Evolutionary conservation across 768 basidiomycete genomes (phyloP).

Genomic region (Amanita phalloides): DNA sequence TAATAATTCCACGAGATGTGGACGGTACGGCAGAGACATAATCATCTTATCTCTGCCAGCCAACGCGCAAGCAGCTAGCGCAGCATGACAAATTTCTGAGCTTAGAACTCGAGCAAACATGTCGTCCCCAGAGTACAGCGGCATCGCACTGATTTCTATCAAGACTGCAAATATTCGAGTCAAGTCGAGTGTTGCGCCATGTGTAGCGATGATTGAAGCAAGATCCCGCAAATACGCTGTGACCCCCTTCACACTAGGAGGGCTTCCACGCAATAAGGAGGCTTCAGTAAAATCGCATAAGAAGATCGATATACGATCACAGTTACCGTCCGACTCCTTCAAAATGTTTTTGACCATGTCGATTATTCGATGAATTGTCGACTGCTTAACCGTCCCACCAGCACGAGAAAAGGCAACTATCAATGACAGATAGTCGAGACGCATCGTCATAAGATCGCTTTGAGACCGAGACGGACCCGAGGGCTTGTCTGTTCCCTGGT

Average conservation of each 20-base stretch:
- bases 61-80: conserved; percentile 34
- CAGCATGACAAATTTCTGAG: conserved; percentile 32
- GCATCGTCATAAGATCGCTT: conserved; percentile 48
- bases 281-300: conserved; percentile 40
- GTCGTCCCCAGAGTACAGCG: conserved; percentile 39
- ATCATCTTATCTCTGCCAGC: conserved; percentile 32
- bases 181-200: conserved; percentile 42
- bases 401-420: conserved; percentile 36
- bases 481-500: conserved; percentile 20
- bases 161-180: conserved; percentile 46
- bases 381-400: conserved; percentile 36
- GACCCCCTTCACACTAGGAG: conserved; percentile 36
- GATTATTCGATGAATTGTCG: conserved; percentile 33
- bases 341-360: conserved; percentile 49
- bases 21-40: conserved; percentile 28
- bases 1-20: conserved; percentile 28
- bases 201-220: conserved; percentile 41
- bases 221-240: conserved; percentile 43
- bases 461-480: conserved; percentile 35
- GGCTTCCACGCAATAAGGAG: conserved; percentile 35
- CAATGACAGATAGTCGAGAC: conserved; percentile 52
- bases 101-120: conserved; percentile 37
- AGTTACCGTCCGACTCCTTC: conserved; percentile 34
- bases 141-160: conserved; percentile 29
- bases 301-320: conserved; percentile 36